These are phyloP conservation scores for Fraxinus floribunda DNA, from an alignment of 305 asterid species.

Conservation along the genomic window DNA sequence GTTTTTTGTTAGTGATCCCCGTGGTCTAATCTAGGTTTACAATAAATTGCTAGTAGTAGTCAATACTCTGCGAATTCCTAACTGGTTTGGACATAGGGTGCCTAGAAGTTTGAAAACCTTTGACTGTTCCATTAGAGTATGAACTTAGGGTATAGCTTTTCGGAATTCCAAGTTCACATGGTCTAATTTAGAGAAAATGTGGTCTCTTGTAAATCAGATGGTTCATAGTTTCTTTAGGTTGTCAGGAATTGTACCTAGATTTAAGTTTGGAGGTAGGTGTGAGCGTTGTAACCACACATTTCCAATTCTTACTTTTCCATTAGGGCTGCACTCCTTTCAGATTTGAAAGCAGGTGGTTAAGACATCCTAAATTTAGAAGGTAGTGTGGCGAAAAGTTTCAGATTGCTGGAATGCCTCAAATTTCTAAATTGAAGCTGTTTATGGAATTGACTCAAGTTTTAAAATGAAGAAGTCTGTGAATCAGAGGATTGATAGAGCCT, in stretches of 20 bases:
- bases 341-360: background rate
- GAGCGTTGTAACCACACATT: background rate
- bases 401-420: background rate
- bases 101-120: background rate
- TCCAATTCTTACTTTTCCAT: background rate
- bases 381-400: background rate
- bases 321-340: background rate
- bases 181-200: background rate
- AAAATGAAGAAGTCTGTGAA: background rate
- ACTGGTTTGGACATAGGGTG: background rate
- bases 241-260: background rate
- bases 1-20: background rate
- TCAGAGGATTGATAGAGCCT: background rate
- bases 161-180: background rate
- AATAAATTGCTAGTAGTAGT: background rate
- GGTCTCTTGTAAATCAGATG: background rate
- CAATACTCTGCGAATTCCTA: background rate
- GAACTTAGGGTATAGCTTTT: background rate
- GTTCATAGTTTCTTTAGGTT: background rate
- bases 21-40: background rate
- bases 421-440: background rate
- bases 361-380: background rate
- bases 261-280: background rate
- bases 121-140: background rate
- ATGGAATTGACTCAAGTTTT: background rate